Evolutionary conservation across 306 rosid genomes (phyloP), one percentile per base, ranked within the genome.

Genomic region (Corylus avellana): DNA sequence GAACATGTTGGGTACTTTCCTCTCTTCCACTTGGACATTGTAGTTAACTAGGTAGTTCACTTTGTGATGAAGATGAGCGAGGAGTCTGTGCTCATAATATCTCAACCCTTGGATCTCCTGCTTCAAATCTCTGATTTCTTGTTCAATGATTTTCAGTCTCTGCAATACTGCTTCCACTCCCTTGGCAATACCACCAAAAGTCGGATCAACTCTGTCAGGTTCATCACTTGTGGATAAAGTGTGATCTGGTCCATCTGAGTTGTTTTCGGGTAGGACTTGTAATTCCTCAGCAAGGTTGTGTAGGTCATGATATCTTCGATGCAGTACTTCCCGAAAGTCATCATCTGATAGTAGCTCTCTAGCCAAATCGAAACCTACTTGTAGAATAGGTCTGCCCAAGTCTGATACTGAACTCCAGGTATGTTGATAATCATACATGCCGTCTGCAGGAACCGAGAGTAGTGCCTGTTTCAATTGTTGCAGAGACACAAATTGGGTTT

Each of bases 341-440:
- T 95, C 97, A 67, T 95, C 98, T 0, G 99, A 93, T 59, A 95
- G 82, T 72, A 93, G 89, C 79, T 95, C 97, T 53, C 98, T 83
- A 0, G 98, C 96, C n/a, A 91, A 82, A 83, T 93, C 97, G 80
- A 95, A 95, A 42, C 98, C 91, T 17, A 83, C 89, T 73, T 81
- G 75, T 18, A 95, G 88, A 80, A 93, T 64, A 48, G 86, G 80
- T 42, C 88, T 87, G 1, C 97, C 92, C 0, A 90, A 85, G 66
- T 95, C 99, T 9, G 74, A 72, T 44, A 93, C 93, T 4, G 86
- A 79, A 69, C 84, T 84, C 99, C 97, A 95, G 16, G 97, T 95
- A 88, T 91, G 98, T 83, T 95, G 98, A 89, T 95, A 93, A 77
- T 93, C 99, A 81, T 91, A 95, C 98, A 95, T 95, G 79, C 92